Evolutionary conservation across 768 basidiomycete genomes (phyloP).

Genomic region (Mycena polygramma): DNA sequence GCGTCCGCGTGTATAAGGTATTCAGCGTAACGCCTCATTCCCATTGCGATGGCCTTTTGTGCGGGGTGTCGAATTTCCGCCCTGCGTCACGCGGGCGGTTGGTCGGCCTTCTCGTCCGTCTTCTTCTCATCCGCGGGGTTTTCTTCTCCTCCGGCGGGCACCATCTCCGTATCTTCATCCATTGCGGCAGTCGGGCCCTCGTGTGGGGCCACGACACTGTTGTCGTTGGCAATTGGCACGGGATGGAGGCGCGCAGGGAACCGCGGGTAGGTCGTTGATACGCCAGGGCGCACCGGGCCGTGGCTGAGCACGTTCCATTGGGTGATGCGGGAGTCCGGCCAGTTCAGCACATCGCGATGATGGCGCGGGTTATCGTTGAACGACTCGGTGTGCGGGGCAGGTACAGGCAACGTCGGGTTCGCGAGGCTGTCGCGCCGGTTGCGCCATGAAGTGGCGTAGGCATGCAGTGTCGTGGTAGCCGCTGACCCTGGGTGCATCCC

Average conservation of each 20-base stretch:
- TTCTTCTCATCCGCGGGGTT: too few relatives aligned
- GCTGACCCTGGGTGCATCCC: not conserved
- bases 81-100: too few relatives aligned
- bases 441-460: not conserved
- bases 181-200: too few relatives aligned
- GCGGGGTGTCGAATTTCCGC: too few relatives aligned
- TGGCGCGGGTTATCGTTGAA: not conserved
- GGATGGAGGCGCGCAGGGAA: not conserved
- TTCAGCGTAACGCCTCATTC: too few relatives aligned
- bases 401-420: not conserved
- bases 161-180: too few relatives aligned
- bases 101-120: too few relatives aligned
- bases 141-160: too few relatives aligned
- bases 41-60: too few relatives aligned
- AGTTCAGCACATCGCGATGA: not conserved
- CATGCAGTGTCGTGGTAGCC: not conserved
- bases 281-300: not conserved
- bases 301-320: not conserved
- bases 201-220: too few relatives aligned
- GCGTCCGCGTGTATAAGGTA: too few relatives aligned
- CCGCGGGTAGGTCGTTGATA: not conserved
- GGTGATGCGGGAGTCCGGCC: not conserved
- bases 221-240: too few relatives aligned
- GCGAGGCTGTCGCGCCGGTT: not conserved
- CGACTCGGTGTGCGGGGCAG: not conserved